These are phyloP conservation scores for Beauveria scarabaeidicola DNA, from an alignment of 2,329 filamentous ascomycete genomes.

Conservation along the genomic window DNA sequence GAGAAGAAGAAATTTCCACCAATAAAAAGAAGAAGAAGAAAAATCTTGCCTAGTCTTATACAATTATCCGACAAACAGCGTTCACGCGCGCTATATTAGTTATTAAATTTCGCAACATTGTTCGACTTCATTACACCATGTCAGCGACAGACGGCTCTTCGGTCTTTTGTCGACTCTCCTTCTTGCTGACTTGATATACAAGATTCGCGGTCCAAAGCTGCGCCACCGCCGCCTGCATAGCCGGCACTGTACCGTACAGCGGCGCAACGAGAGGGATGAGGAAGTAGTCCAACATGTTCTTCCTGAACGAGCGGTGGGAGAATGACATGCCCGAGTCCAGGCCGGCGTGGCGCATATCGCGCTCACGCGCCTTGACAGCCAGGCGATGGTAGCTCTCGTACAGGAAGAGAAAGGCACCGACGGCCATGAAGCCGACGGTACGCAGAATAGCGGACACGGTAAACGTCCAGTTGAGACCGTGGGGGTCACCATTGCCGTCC, in stretches of 20 bases:
- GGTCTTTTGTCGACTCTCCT: constrained; percentile 46
- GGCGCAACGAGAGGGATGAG: constrained; percentile 60
- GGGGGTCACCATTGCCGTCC: constrained; percentile 40
- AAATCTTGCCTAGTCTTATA: background rate
- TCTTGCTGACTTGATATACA: constrained; percentile 65
- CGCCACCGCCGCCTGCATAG: constrained; percentile 57
- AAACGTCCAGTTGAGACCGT: constrained; percentile 51
- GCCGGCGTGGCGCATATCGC: constrained; percentile 58
- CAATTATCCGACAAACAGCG: background rate
- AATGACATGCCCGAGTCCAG: constrained; percentile 58
- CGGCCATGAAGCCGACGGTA: constrained; percentile 51
- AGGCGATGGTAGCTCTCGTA: constrained; percentile 61
- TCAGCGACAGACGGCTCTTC: constrained; percentile 35
- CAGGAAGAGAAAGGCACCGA: constrained; percentile 54
- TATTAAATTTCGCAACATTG: background rate
- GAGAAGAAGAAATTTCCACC: background rate
- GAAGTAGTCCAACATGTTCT: constrained; percentile 53
- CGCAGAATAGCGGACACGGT: constrained; percentile 51
- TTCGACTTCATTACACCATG: constrained; percentile 32
- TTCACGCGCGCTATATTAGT: background rate
- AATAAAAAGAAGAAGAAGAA: background rate
- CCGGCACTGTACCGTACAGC: constrained; percentile 58
- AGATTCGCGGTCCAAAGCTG: constrained; percentile 64
- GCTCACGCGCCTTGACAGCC: constrained; percentile 50
- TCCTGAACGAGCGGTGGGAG: constrained; percentile 46